Evolutionary conservation across 768 basidiomycete species (phyloP), one percentile per base, ranked within the genome.

Genomic region (Obba rivulosa): DNA sequence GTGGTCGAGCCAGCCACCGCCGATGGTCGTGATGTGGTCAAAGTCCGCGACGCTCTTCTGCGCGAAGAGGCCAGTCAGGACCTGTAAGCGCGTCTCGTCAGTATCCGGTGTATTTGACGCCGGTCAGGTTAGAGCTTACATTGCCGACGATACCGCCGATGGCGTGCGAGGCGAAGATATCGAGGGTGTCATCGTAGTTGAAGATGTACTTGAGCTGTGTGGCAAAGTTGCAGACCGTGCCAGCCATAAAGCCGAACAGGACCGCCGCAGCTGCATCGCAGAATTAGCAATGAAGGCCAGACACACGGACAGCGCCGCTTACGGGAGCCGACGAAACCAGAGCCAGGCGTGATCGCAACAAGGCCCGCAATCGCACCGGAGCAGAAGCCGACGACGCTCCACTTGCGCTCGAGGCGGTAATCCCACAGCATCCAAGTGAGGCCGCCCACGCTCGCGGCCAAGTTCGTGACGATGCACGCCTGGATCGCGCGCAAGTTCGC

Each of bases 391-490:
- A 97, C 91, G 1, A 81, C 86, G 43, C 81, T 84, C 93, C 92
- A 96, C 63, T 96, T 95, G 65, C 78, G 78, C 67, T 96, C 94
- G 41, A 96, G 77, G 49, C 94, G 83, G 67, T 81, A 97, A 72
- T 98, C 94, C 89, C 82, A 88, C 45, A 93, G 67, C 90, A 94
- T 92, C 91, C 92, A 95, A 3, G 87, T 87, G 49, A 94, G 53
- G 3, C 90, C 92, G 35, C 85, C 92, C n/a, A 91, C 85, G 43
- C 79, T 79, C 1, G 92, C 95, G 2, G 92, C 88, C 47, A 97
- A 69, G 66, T 97, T 98, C 49, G 95, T 98, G 56, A 92, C 86
- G 55, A 94, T 86, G 69, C 91, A 90, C 2, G 95, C 92, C 64
- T 88, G 76, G 11, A 84, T 79, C 7, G 92, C 94, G 56, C 91